Base-by-base conservation (phyloP, 106 monocot species). In the Allium fistulosum region DNA sequence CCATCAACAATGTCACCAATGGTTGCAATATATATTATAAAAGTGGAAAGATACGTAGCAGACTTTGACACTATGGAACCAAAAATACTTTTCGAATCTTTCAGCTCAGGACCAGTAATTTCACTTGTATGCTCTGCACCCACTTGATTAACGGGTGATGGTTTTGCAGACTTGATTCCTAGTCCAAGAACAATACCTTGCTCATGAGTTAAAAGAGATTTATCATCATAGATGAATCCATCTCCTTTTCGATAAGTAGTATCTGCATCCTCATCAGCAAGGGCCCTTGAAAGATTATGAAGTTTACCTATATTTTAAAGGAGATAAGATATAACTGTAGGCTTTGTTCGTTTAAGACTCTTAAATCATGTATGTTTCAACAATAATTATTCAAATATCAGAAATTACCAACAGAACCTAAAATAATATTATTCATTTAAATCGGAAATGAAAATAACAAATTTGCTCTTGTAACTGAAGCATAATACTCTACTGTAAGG, bases 1-100 rank as follows among this genome's bases (percentile, higher is more conserved):
- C 96, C 96, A 80, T 97, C 96, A 69, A 97, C 88, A 71, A 97
- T 92, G 63, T 97, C 92, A 63, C 96, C 96, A 62, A 97, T 86
- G 47, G 92, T 89, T 67, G 96, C 96, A 69, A 97, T 92, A 47
- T 92, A 92, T 62, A 97, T 86, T 65, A 97, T 89, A 70, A 97
- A 97, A 49, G 92, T 65, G 56, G 96, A 97, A 60, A 97, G 86
- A 77, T 89, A 97, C 69, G 92, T 84, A 48, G 88, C 80, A 58
- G 88, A 77, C 65, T 89, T 97, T 46, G 84, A 82, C 59, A 72
- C 49, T 64, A 92, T 67, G 46, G 92, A 69, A 11, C 78, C 72
- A 68, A 86, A 76, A 56, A 82, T 72, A 26, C 74, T 78, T 80
- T 80, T 89, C 56, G 81, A 56, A 71, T 84, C 92, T 61, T 84